Percentiles rank a stretch among this genome's conserved stretches.
Conservation (phyloP, 257 asterid species). For the Anisodus acutangulus region DNA sequence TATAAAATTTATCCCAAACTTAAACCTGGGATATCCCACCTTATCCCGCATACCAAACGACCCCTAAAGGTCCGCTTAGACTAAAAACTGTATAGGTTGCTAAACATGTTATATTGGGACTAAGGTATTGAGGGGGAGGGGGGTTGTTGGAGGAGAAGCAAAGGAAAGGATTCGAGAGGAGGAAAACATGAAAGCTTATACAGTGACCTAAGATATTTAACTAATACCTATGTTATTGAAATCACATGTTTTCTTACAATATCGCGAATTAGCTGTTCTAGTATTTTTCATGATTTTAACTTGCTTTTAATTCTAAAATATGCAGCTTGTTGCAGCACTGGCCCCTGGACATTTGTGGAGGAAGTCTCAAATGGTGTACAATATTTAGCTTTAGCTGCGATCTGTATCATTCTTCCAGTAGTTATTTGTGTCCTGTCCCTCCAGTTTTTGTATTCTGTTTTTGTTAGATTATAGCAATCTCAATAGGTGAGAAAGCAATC, state of each 20-base stretch:
- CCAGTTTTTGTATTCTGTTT: background rate
- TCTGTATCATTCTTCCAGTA: slow-evolving; percentile 9
- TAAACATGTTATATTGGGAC: background rate
- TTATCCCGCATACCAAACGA: no score
- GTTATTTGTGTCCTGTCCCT: background rate
- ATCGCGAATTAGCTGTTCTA: background rate
- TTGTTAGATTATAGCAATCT: background rate
- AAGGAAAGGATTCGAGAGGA: background rate
- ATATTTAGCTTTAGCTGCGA: slow-evolving; percentile 9
- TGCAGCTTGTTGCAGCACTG: slow-evolving; percentile 25
- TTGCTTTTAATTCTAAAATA: background rate
- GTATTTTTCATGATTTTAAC: background rate
- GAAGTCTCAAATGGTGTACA: slow-evolving; percentile 2
- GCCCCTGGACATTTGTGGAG: slow-evolving; percentile 24
- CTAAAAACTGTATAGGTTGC: background rate
- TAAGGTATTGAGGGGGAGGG: background rate
- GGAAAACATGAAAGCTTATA: background rate
- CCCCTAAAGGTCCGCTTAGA: background rate
- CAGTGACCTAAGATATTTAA: background rate
- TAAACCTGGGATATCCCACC: no score
- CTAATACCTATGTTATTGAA: background rate
- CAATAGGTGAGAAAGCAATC: slow-evolving; percentile 2
- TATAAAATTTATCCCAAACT: no score
- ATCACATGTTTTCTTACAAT: background rate
- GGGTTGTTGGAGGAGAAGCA: background rate